Evolutionary conservation across 495 filamentous ascomycete genomes (phyloP), one percentile per base, ranked within the genome.

Genomic region (Penicillium maclennaniae): DNA sequence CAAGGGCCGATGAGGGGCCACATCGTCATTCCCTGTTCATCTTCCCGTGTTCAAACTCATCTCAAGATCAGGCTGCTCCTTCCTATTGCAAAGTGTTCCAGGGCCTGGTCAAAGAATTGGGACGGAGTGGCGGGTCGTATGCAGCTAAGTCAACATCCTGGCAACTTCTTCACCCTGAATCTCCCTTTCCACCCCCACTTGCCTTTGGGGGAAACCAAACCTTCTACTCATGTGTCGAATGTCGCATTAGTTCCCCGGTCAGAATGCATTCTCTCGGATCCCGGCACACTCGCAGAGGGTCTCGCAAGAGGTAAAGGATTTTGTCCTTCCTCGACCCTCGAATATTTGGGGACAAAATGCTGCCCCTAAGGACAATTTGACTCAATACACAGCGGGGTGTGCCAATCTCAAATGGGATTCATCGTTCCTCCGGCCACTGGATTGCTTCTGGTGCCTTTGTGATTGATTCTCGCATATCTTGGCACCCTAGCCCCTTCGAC

Each of bases 381-480:
- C 3, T 34, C 31, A 43, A 14, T 12, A 44, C 45, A 43, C 23
- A 21, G 23, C 26, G 9, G 17, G 28, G 34, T 12, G 23, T 45
- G n/a, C 38, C 10, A 23, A 40, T 49, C 26, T 15, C 34, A 39
- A 19, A 8, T 48, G 31, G 41, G 31, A 45, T 47, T 51, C 31
- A 52, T 41, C 55, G 56, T 53, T 56, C 47, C 51, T 49, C 49
- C 43, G 25, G 34, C 43, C 44, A 17, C 25, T 36, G 46, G 47
- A 25, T 20, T 47, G 15, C 40, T 34, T 34, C 36, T 51, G 49
- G 41, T 27, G 21, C 19, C 17, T 47, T 37, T 49, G 53, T 53
- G 49, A 62, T 59, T 59, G 51, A 56, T 43, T 27, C 51, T 50
- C 45, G 54, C 45, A 51, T 43, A 43, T n/a, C 47, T 49, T 60